These are phyloP conservation scores for Podaxis sp. DNA, from an alignment of 768 basidiomycete genomes.

Conservation along the genomic window DNA sequence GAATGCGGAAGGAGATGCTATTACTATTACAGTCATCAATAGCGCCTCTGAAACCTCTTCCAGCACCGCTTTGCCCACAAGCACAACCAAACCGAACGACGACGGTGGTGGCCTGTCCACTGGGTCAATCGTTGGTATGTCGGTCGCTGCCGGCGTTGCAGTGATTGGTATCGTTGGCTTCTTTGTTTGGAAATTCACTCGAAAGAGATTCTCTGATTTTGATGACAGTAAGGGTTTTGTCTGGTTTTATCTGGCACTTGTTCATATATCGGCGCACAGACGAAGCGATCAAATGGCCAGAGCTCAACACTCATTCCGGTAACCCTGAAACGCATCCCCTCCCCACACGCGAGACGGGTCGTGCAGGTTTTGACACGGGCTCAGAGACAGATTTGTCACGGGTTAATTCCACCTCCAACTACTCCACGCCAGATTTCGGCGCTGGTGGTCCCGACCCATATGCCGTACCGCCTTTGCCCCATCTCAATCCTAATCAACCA, in stretches of 20 bases:
- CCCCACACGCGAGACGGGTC: conserved; percentile 68
- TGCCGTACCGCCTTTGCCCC: conserved; percentile 80
- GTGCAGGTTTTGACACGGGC: conserved; percentile 70
- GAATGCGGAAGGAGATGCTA: conserved; percentile 20
- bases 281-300: conserved; percentile 91
- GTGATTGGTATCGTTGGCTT: conserved; percentile 70
- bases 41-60: conserved; percentile 18
- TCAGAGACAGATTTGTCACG: conserved; percentile 60
- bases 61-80: conserved; percentile 22
- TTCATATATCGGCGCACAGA: conserved; percentile 35
- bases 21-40: conserved; percentile 27
- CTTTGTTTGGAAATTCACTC: conserved; percentile 84
- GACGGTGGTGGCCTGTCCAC: conserved; percentile 48
- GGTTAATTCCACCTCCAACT: conserved; percentile 41
- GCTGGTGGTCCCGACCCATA: conserved; percentile 62
- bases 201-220: conserved; percentile 73
- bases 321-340: conserved; percentile 56
- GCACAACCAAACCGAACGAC: conserved; percentile 19
- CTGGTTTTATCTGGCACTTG: conserved; percentile 13
- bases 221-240: conserved; percentile 66
- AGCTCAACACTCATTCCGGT: conserved; percentile 65
- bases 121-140: conserved; percentile 77
- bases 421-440: conserved; percentile 51
- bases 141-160: conserved; percentile 79
- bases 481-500: conserved; percentile 75